These are phyloP conservation scores for Cinnamomum chago DNA, from an alignment of 164 flowering plant species.

Conservation along the genomic window DNA sequence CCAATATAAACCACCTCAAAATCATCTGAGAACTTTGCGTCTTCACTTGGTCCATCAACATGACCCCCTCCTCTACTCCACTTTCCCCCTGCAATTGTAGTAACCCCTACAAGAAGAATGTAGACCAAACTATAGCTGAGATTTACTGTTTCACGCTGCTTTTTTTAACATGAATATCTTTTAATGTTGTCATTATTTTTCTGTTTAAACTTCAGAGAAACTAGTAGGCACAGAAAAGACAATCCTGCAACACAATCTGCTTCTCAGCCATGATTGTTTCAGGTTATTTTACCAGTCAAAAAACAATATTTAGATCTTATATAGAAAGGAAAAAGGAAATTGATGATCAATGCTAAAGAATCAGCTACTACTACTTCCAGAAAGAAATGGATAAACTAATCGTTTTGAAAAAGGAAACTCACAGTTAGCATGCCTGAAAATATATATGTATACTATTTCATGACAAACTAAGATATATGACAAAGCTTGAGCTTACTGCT, in stretches of 20 bases:
- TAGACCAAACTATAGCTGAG: neutral
- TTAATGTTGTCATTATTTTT: neutral
- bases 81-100: constrained; percentile 95
- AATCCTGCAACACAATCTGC: neutral
- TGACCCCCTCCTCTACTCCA: constrained; percentile 71
- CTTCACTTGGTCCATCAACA: constrained; percentile 91
- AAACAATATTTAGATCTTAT: too few relatives aligned
- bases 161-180: neutral
- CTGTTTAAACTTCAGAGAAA: neutral
- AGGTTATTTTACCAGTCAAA: too few relatives aligned
- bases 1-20: constrained; percentile 89
- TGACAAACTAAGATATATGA: neutral
- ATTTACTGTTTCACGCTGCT: neutral
- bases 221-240: neutral
- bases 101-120: constrained; percentile 50
- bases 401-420: too few relatives aligned
- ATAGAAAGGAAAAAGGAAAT: too few relatives aligned
- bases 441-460: neutral
- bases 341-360: too few relatives aligned
- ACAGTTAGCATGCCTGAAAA: neutral
- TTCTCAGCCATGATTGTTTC: neutral
- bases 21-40: constrained; percentile 85
- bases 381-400: too few relatives aligned
- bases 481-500: neutral
- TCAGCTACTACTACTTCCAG: too few relatives aligned